These are phyloP conservation scores for Cercospora zeae-maydis DNA, from an alignment of 2,329 filamentous ascomycete genomes.

Conservation along the genomic window DNA sequence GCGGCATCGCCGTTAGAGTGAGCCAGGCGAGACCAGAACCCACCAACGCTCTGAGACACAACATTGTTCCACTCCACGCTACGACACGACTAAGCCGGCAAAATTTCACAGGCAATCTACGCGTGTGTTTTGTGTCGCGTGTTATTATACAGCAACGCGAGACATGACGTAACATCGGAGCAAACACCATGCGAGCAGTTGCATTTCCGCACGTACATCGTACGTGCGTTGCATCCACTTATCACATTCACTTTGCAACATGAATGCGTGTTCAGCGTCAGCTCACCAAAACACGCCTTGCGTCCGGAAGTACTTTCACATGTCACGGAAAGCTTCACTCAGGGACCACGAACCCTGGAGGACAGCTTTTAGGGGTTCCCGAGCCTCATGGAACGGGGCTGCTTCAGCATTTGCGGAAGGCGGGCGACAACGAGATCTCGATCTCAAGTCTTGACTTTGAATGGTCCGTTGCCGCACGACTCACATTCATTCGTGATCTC, in stretches of 20 bases:
- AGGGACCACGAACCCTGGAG: slow-evolving; percentile 5
- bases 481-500: slow-evolving; percentile 1
- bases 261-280: slow-evolving; percentile 9
- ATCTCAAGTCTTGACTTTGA: neutral
- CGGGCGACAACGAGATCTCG: slow-evolving; percentile 15
- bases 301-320: slow-evolving; percentile 12
- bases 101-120: slow-evolving; percentile 23
- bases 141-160: slow-evolving; percentile 8
- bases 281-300: slow-evolving; percentile 15
- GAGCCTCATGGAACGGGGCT: neutral
- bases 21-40: slow-evolving; percentile 10
- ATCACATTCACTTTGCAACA: slow-evolving; percentile 17
- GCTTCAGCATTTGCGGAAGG: neutral
- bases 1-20: slow-evolving; percentile 22
- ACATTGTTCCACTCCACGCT: slow-evolving; percentile 16
- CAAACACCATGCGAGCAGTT: slow-evolving; percentile 11
- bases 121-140: slow-evolving; percentile 22
- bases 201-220: slow-evolving; percentile 9
- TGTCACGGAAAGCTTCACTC: slow-evolving; percentile 5
- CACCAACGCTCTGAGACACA: slow-evolving; percentile 6
- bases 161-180: slow-evolving; percentile 16
- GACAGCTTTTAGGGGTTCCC: neutral
- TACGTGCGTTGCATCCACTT: slow-evolving; percentile 1
- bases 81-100: slow-evolving; percentile 21
- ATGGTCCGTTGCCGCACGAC: neutral